Base-by-base conservation (phyloP, 768 basidiomycete species). In the Cyclocybe cylindracea region DNA sequence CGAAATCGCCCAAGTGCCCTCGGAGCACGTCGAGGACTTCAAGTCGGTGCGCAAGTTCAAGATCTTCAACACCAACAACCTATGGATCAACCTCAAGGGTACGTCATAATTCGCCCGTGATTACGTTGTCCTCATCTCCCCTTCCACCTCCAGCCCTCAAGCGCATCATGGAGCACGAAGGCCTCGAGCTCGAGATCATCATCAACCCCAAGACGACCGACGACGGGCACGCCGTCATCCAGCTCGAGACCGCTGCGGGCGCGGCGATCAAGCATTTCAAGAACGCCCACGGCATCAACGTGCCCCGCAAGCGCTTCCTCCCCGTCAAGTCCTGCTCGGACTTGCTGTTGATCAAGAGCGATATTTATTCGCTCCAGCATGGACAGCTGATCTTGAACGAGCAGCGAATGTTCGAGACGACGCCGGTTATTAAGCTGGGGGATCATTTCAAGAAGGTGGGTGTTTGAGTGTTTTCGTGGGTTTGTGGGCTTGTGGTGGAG, bases 351-450 rank as follows among this genome's bases (percentile, higher is more conserved):
- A 91, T 94, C 77, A 96, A 91, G 76, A 90, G 87, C 53, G 91
- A 94, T 68, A 86, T 97, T 59, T 98, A 97, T 75, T 89, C 89
- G 48, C 78, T 97, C 45, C 75, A 86, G 68, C 91, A 97, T 66
- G 94, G 94, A 14, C 87, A 87, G 61, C 80, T 96, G 53, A 80
- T 91, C 57, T 89, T 97, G 78, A 92, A 89, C 66, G 83, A 83
- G 55, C 76, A 80, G 36, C 75, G 91, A 59, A 88, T 92, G 85
- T 94, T 94, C 64, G 83, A 80, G 63, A 89, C 83, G 14, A 87
- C 91, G 24, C 96, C 94, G n/a, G 93, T 96, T 44, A 91, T 98
- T 80, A 97, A 97, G 77, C 83, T 97, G 44, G 94, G 94, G 40
- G 92, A 94, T 69, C 89, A 91, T 68, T 97, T 98, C 84, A 97